Percentiles rank a stretch among this genome's conserved stretches.
phyloP scores from a whole-genome alignment of 768 basidiomycete genomes.

The Boletus fagicola region DNA sequence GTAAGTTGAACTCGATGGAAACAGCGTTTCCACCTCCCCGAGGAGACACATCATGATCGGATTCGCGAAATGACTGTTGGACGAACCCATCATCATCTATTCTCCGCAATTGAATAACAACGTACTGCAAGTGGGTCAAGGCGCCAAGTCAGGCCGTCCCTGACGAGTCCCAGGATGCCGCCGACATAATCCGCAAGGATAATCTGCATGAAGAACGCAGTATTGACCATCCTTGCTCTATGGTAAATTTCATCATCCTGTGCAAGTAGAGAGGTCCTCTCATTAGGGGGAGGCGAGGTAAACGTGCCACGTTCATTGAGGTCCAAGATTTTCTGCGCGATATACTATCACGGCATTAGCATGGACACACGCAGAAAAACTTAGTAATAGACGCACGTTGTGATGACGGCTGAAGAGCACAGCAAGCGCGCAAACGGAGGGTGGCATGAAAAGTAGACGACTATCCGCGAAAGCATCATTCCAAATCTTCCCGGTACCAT shows the following conservation, averaged over 20 bases:
- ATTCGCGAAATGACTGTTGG: constrained; percentile 48
- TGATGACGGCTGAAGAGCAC: constrained; percentile 73
- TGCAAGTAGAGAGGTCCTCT: constrained; percentile 24
- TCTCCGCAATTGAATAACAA: neutral
- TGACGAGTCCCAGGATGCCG: constrained; percentile 65
- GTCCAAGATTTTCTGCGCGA: constrained; percentile 61
- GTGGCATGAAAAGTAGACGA: constrained; percentile 69
- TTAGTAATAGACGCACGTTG: constrained; percentile 46
- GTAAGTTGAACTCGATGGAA: constrained; percentile 70
- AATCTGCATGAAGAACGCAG: constrained; percentile 67
- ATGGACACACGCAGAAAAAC: neutral
- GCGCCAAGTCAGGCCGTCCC: constrained; percentile 64
- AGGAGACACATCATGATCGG: constrained; percentile 50
- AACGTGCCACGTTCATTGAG: constrained; percentile 66
- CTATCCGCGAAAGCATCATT: constrained; percentile 70
- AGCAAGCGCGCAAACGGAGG: constrained; percentile 63
- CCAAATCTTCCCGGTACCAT: constrained; percentile 66
- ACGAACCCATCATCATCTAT: neutral
- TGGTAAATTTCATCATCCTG: constrained; percentile 83
- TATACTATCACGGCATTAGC: constrained; percentile 46
- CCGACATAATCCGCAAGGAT: constrained; percentile 75
- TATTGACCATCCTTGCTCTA: constrained; percentile 70
- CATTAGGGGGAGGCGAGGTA: constrained; percentile 17
- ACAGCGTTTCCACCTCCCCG: constrained; percentile 74
- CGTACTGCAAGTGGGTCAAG: constrained; percentile 63